Evolutionary conservation across 768 basidiomycete species (phyloP).

Genomic region (Coprinopsis marcescibilis): DNA sequence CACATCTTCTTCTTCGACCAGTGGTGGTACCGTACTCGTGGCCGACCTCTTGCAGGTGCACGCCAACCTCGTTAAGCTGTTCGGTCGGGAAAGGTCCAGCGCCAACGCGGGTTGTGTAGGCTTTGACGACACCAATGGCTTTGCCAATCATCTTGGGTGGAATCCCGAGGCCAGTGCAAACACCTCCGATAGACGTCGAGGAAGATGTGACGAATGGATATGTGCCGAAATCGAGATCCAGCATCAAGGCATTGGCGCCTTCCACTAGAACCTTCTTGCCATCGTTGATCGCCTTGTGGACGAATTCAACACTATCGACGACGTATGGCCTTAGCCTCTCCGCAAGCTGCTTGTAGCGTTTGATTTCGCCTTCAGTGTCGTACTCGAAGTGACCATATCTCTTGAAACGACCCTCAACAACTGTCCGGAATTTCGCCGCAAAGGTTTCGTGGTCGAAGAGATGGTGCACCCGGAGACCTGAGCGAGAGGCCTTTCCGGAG

Average conservation of each 20-base stretch:
- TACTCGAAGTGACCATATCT: slow-evolving; percentile 98
- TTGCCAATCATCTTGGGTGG: slow-evolving; percentile 86
- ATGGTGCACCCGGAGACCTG: slow-evolving; percentile 94
- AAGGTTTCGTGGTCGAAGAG: slow-evolving; percentile 85
- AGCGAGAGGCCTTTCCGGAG: slow-evolving; percentile 94
- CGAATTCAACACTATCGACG: slow-evolving; percentile 78
- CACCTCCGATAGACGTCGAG: slow-evolving; percentile 89
- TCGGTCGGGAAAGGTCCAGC: slow-evolving; percentile 98
- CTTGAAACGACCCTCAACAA: slow-evolving; percentile 97
- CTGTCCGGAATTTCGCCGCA: slow-evolving; percentile 85
- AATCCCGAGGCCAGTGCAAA: slow-evolving; percentile 96
- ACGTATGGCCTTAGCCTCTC: slow-evolving; percentile 83
- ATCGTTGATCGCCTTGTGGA: slow-evolving; percentile 71
- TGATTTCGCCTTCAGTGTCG: slow-evolving; percentile 94
- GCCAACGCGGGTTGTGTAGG: slow-evolving; percentile 98
- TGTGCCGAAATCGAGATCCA: slow-evolving; percentile 96
- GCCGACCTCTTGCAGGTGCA: slow-evolving; percentile 90
- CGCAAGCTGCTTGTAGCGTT: slow-evolving; percentile 85
- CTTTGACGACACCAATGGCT: slow-evolving; percentile 91
- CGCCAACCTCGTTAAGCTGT: slow-evolving; percentile 79
- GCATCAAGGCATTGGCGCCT: slow-evolving; percentile 97
- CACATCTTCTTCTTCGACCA: slow-evolving; percentile 87
- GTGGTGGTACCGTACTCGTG: slow-evolving; percentile 90
- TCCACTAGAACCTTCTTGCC: slow-evolving; percentile 88
- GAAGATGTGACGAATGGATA: slow-evolving; percentile 98